Percentiles rank a stretch among this genome's conserved stretches.
Evolutionary conservation across 257 asterid species (phyloP).

Genomic region (Craterostigma plantagineum): DNA sequence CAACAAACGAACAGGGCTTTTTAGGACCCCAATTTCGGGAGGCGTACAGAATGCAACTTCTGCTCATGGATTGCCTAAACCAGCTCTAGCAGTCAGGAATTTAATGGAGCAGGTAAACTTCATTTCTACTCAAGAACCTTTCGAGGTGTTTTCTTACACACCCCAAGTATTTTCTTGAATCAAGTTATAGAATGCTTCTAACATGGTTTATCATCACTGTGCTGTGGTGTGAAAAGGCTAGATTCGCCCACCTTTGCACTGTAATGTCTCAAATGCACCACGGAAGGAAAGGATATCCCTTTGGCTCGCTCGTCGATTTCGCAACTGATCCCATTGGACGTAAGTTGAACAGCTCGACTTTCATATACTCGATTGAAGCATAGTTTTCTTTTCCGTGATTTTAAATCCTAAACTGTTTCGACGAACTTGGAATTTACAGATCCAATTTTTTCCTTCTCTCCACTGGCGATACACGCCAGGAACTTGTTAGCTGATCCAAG

Average conservation of each 20-base stretch:
- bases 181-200: too few species aligned
- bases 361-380: not conserved
- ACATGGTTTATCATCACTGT: conserved; percentile 1
- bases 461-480: conserved; percentile 96
- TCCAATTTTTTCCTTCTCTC: conserved; percentile 89
- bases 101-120: conserved; percentile 83
- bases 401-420: too few species aligned
- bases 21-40: conserved; percentile 93
- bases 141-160: conserved; percentile 1
- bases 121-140: not conserved
- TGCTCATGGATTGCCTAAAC: conserved; percentile 86
- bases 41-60: conserved; percentile 98
- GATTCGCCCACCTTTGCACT: conserved; percentile 94
- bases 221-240: conserved; percentile 51
- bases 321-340: conserved; percentile 84
- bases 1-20: conserved; percentile 86
- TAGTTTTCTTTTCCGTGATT: too few species aligned
- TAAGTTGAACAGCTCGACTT: conserved; percentile 14
- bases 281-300: conserved; percentile 93
- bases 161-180: not conserved
- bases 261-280: conserved; percentile 97
- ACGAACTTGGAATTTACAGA: too few species aligned
- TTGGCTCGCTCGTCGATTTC: conserved; percentile 94
- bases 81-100: conserved; percentile 92
- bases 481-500: conserved; percentile 87